Percentiles rank a stretch among this genome's conserved stretches.
These are phyloP conservation scores for Penicillium sp. DNA, from an alignment of 2,329 filamentous ascomycete species.

Conservation along the genomic window DNA sequence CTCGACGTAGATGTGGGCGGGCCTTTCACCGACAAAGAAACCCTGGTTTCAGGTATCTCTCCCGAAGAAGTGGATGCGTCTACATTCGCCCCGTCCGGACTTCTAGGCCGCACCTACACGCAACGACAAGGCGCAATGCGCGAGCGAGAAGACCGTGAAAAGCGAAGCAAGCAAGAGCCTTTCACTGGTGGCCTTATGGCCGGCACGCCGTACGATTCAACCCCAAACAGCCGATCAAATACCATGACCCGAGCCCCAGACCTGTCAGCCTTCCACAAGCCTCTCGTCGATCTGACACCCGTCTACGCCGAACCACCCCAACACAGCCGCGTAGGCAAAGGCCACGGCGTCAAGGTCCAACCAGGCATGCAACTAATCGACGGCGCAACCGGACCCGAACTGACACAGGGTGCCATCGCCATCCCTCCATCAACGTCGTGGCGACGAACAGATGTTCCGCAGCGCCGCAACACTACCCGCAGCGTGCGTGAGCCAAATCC, in stretches of 20 bases:
- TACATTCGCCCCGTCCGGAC: slow-evolving; percentile 40
- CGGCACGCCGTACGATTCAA: slow-evolving; percentile 43
- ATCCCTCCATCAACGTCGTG: slow-evolving; percentile 45
- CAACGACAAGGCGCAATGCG: slow-evolving; percentile 43
- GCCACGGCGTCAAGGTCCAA: slow-evolving; percentile 47
- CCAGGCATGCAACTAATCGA: slow-evolving; percentile 43
- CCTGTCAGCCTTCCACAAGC: slow-evolving; percentile 47
- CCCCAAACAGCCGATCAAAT: slow-evolving; percentile 33
- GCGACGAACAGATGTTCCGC: slow-evolving; percentile 29
- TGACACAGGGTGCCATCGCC: slow-evolving; percentile 32
- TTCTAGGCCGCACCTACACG: slow-evolving; percentile 44
- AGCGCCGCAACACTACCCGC: slow-evolving; percentile 36
- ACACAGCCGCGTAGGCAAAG: slow-evolving; percentile 38
- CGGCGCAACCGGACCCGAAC: slow-evolving; percentile 44
- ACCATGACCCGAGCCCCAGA: slow-evolving; percentile 35
- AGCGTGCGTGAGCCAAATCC: slow-evolving; percentile 24
- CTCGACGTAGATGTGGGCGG: slow-evolving; percentile 23
- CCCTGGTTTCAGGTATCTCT: slow-evolving; percentile 5
- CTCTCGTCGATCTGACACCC: slow-evolving; percentile 69
- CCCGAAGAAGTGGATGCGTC: slow-evolving; percentile 21
- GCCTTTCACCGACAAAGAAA: slow-evolving; percentile 9
- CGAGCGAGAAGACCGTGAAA: slow-evolving; percentile 41
- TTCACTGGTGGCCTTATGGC: slow-evolving; percentile 59
- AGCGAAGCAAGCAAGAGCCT: slow-evolving; percentile 41
- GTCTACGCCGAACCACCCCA: slow-evolving; percentile 64